A percentile compares a stretch with the other conserved stretches of the same genome.
phyloP scores from a whole-genome alignment of 2,329 filamentous ascomycete species.

The Alternaria conjuncta region DNA sequence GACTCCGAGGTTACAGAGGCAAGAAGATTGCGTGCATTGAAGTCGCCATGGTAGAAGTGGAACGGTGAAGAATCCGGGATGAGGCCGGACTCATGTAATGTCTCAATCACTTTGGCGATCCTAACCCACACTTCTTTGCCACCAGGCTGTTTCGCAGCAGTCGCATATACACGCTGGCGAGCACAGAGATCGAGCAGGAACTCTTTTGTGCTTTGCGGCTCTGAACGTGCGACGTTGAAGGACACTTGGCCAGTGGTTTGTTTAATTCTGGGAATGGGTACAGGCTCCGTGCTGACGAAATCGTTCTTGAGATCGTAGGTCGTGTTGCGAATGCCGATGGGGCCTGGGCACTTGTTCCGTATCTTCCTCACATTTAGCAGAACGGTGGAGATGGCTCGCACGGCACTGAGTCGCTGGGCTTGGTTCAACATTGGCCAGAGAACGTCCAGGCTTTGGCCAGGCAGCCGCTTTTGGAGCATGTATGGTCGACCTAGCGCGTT shows the following conservation, averaged over 20 bases:
- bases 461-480: slow-evolving; percentile 20
- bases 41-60: background rate
- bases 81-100: background rate
- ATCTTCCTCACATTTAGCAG: background rate
- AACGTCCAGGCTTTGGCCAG: slow-evolving; percentile 1
- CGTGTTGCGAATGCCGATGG: background rate
- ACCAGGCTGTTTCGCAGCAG: background rate
- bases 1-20: background rate
- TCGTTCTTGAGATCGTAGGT: background rate
- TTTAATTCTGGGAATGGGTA: background rate
- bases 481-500: slow-evolving; percentile 13
- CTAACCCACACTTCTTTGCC: background rate
- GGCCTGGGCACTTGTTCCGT: background rate
- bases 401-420: slow-evolving; percentile 8
- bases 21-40: background rate
- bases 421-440: slow-evolving; percentile 8
- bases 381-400: background rate
- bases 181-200: background rate
- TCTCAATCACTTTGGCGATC: background rate
- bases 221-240: background rate
- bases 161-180: background rate
- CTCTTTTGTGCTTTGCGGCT: background rate
- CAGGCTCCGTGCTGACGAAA: background rate
- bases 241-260: too few species aligned
- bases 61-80: background rate